A percentile compares a stretch with the other conserved stretches of the same genome.
phyloP scores from a whole-genome alignment of 2,329 filamentous ascomycete species.

The Ophiostoma sp. region DNA sequence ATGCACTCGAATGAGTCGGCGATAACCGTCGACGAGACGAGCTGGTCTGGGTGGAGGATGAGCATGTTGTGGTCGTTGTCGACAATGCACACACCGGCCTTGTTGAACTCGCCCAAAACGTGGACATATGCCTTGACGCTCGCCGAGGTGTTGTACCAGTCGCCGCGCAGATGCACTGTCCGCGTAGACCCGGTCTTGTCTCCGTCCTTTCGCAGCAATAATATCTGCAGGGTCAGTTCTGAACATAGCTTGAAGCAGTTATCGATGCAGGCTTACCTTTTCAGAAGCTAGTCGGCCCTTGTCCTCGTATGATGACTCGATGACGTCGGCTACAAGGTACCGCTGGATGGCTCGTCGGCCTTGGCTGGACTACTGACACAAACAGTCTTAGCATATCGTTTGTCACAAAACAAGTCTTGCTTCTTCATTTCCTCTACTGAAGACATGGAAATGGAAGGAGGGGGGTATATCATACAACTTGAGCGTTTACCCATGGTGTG shows the following conservation, averaged over 20 bases:
- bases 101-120: slow-evolving; percentile 71
- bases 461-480: slow-evolving; percentile 49
- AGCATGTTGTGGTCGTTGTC: slow-evolving; percentile 79
- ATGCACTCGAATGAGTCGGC: slow-evolving; percentile 94
- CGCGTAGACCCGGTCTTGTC: slow-evolving; percentile 51
- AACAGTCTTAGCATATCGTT: slow-evolving; percentile 16
- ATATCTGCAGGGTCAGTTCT: slow-evolving; percentile 49
- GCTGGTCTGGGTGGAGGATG: slow-evolving; percentile 88
- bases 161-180: slow-evolving; percentile 71
- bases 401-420: not conserved
- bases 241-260: too few species aligned
- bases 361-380: slow-evolving; percentile 51
- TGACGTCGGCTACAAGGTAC: slow-evolving; percentile 72
- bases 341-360: slow-evolving; percentile 75
- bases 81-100: slow-evolving; percentile 67
- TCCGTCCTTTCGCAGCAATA: slow-evolving; percentile 76
- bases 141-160: slow-evolving; percentile 76
- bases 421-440: slow-evolving; percentile 8
- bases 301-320: slow-evolving; percentile 66
- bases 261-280: not conserved
- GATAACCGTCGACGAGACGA: slow-evolving; percentile 90
- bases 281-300: slow-evolving; percentile 47
- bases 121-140: slow-evolving; percentile 70
- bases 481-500: slow-evolving; percentile 28
- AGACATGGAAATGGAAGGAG: not conserved